Conservation (phyloP, 176 grass and related monocot genomes). For the Echinochloa phyllopogon region DNA sequence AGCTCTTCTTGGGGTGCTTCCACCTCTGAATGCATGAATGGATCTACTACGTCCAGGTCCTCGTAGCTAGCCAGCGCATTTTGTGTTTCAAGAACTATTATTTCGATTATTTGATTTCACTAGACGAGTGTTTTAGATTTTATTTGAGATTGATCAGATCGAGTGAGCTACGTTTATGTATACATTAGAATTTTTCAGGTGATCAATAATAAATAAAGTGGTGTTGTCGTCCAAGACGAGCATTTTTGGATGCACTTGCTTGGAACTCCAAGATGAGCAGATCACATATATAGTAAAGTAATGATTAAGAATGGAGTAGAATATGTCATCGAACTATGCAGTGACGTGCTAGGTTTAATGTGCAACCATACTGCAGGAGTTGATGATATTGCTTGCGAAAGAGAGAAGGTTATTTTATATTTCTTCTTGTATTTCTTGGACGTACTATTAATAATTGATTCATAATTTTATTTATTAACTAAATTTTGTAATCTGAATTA, state of each 20-base stretch:
- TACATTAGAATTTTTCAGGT: neutral
- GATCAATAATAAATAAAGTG: neutral
- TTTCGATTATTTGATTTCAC: neutral
- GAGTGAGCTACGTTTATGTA: neutral
- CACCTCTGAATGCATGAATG: neutral
- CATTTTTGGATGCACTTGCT: neutral
- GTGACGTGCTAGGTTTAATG: too few relatives aligned
- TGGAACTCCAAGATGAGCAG: too few relatives aligned
- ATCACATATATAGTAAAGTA: too few relatives aligned
- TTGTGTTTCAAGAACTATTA: neutral
- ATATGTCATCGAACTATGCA: too few relatives aligned
- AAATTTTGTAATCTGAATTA: too few relatives aligned
- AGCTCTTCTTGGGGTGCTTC: constrained; percentile 1
- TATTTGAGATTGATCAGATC: neutral
- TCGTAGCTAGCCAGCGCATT: neutral
- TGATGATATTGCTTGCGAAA: too few relatives aligned
- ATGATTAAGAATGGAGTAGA: too few relatives aligned
- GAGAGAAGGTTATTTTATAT: too few relatives aligned
- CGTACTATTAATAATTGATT: too few relatives aligned
- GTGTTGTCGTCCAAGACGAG: neutral
- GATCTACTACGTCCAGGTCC: neutral
- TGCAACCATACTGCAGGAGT: too few relatives aligned
- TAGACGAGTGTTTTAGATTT: neutral
- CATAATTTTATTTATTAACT: too few relatives aligned
- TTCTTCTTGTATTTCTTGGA: too few relatives aligned